These are phyloP conservation scores for Dendrocalamus latiflorus DNA, from an alignment of 202 grass and related monocot species.

Conservation along the genomic window DNA sequence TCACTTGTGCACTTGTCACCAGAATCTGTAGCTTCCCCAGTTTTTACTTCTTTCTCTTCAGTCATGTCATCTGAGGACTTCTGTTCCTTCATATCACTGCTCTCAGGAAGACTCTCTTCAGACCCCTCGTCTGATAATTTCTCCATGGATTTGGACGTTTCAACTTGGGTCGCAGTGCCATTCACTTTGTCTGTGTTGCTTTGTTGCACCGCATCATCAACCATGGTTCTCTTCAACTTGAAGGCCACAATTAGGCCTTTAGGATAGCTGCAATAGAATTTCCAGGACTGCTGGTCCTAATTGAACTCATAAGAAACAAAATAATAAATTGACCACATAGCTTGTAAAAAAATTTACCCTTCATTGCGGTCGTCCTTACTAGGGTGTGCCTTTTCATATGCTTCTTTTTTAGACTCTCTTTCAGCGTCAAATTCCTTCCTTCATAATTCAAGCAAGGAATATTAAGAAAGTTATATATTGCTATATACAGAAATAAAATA, in stretches of 20 bases:
- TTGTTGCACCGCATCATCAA: slow-evolving; percentile 15
- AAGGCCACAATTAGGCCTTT: slow-evolving; percentile 75
- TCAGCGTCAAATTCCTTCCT: slow-evolving; percentile 80
- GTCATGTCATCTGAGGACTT: slow-evolving; percentile 24
- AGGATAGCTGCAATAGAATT: slow-evolving; percentile 47
- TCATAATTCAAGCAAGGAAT: slow-evolving; percentile 15
- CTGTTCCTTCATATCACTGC: slow-evolving; percentile 16
- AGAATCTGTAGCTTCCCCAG: slow-evolving; percentile 12
- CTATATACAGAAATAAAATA: background rate
- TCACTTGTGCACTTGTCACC: slow-evolving; percentile 1
- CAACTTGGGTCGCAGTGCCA: slow-evolving; percentile 6
- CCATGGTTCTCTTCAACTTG: slow-evolving; percentile 51
- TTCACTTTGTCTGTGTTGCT: slow-evolving; percentile 20
- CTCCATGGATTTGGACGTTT: background rate
- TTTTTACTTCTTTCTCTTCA: slow-evolving; percentile 24
- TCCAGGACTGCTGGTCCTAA: slow-evolving; percentile 1
- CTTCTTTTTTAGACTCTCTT: slow-evolving; percentile 42
- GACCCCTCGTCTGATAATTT: background rate
- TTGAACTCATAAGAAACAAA: background rate
- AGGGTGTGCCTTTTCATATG: slow-evolving; percentile 27
- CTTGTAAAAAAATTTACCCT: slow-evolving; percentile 39
- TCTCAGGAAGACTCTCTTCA: slow-evolving; percentile 24
- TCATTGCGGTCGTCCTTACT: slow-evolving; percentile 35
- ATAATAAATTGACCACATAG: background rate
- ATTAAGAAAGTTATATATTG: background rate